Percentiles rank a stretch among this genome's conserved stretches.
These are phyloP conservation scores for Neurospora pannonica DNA, from an alignment of 495 filamentous ascomycete genomes.

Conservation along the genomic window DNA sequence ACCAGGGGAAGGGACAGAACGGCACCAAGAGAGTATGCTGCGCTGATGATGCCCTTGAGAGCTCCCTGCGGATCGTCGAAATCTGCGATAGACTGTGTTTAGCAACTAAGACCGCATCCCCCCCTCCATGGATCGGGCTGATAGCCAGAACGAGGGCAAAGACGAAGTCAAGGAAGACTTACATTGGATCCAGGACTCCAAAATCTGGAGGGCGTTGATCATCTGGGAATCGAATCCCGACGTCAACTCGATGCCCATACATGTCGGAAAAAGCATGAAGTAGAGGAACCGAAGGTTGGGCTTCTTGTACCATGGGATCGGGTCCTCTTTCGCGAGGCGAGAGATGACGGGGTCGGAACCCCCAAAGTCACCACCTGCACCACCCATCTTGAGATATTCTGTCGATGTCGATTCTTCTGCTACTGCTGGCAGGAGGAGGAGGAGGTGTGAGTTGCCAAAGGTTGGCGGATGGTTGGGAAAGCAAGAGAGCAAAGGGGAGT, in stretches of 20 bases:
- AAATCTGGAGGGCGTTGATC: slow-evolving; percentile 59
- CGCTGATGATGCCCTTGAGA: slow-evolving; percentile 35
- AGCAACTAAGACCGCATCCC: neutral
- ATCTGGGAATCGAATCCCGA: slow-evolving; percentile 65
- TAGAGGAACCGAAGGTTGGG: slow-evolving; percentile 52
- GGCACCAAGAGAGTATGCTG: slow-evolving; percentile 46
- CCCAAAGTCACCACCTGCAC: neutral
- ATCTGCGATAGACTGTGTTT: slow-evolving; percentile 8
- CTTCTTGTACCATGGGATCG: slow-evolving; percentile 49
- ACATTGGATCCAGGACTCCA: slow-evolving; percentile 46
- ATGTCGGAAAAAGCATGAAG: slow-evolving; percentile 50
- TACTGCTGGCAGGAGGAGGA: neutral
- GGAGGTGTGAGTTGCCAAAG: neutral
- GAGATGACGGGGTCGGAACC: slow-evolving; percentile 34
- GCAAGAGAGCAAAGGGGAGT: neutral
- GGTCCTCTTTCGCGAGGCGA: slow-evolving; percentile 42
- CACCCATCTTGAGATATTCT: neutral
- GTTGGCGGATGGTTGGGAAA: neutral
- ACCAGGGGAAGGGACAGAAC: slow-evolving; percentile 49
- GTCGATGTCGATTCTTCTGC: neutral
- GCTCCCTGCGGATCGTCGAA: slow-evolving; percentile 29
- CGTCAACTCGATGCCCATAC: slow-evolving; percentile 64
- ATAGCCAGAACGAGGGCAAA: neutral
- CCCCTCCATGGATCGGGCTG: neutral
- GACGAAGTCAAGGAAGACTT: slow-evolving; percentile 5